Evolutionary conservation across 345 rosid species (phyloP).

Genomic region (Draba incana): DNA sequence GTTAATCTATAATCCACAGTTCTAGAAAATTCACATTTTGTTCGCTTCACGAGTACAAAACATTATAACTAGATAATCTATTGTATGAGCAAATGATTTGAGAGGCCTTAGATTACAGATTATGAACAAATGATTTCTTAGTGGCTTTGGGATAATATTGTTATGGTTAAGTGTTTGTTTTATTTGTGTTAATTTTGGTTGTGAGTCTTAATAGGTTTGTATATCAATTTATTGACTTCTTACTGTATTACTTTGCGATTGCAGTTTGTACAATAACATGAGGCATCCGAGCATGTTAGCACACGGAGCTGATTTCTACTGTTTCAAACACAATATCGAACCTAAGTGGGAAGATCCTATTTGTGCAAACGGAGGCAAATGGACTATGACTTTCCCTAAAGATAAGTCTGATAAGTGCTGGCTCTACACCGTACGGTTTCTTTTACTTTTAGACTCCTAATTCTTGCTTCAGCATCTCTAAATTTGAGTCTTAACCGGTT

Average conservation of each 20-base stretch:
- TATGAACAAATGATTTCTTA: neutral
- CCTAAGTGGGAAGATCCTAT: slow-evolving; percentile 99
- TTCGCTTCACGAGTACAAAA: too few relatives aligned
- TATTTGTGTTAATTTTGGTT: neutral
- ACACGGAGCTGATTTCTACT: slow-evolving; percentile 67
- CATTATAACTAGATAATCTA: too few relatives aligned
- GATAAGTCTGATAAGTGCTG: slow-evolving; percentile 75
- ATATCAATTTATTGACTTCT: neutral
- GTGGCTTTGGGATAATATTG: neutral
- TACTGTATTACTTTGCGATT: slow-evolving; percentile 2
- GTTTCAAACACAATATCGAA: slow-evolving; percentile 86
- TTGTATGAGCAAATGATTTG: too few relatives aligned
- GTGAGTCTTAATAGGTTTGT: neutral
- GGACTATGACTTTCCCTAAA: slow-evolving; percentile 60
- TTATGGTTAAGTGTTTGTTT: neutral
- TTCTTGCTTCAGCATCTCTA: too few relatives aligned
- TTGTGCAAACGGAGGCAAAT: slow-evolving; percentile 93
- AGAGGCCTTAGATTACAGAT: neutral
- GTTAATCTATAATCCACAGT: too few relatives aligned
- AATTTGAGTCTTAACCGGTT: slow-evolving; percentile 1
- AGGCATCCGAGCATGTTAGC: slow-evolving; percentile 73
- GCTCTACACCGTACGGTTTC: slow-evolving; percentile 67
- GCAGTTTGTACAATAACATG: slow-evolving; percentile 80
- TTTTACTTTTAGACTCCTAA: too few relatives aligned
- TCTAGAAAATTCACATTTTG: too few relatives aligned